These are phyloP conservation scores for Ophiocordyceps unilateralis DNA, from an alignment of 2,329 filamentous ascomycete genomes.

Conservation along the genomic window DNA sequence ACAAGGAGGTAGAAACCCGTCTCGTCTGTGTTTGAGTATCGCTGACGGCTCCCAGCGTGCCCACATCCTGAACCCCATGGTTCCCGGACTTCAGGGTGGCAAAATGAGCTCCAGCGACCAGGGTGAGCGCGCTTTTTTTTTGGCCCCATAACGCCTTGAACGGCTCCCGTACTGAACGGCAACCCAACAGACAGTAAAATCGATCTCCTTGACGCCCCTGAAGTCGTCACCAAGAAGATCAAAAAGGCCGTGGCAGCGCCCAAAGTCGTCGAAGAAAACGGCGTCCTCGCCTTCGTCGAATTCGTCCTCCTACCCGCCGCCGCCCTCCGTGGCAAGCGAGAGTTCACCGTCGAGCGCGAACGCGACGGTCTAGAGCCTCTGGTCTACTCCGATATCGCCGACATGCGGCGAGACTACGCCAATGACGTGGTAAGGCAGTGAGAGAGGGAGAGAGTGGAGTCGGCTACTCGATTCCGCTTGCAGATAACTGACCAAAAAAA, in stretches of 20 bases:
- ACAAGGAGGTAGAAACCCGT: constrained; percentile 36
- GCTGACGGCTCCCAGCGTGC: constrained; percentile 12
- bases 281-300: constrained; percentile 72
- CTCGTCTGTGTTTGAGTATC: background rate
- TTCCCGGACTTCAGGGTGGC: constrained; percentile 65
- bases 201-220: constrained; percentile 69
- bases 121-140: constrained; percentile 22
- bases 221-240: constrained; percentile 64
- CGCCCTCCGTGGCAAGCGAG: constrained; percentile 39
- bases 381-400: constrained; percentile 58
- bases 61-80: constrained; percentile 50
- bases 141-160: background rate
- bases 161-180: too few relatives aligned
- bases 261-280: constrained; percentile 66
- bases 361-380: constrained; percentile 53
- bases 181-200: constrained; percentile 57
- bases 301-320: constrained; percentile 68
- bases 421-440: constrained; percentile 57
- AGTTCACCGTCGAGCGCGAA: constrained; percentile 51
- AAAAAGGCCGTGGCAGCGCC: constrained; percentile 71
- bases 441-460: too few relatives aligned
- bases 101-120: constrained; percentile 74
- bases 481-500: background rate
- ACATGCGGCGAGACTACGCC: constrained; percentile 64
- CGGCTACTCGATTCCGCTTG: background rate